Evolutionary conservation across 192 early-diverging fungal genomes (phyloP), one percentile per base, ranked within the genome.

Genomic region (Linnemannia hyalina): DNA sequence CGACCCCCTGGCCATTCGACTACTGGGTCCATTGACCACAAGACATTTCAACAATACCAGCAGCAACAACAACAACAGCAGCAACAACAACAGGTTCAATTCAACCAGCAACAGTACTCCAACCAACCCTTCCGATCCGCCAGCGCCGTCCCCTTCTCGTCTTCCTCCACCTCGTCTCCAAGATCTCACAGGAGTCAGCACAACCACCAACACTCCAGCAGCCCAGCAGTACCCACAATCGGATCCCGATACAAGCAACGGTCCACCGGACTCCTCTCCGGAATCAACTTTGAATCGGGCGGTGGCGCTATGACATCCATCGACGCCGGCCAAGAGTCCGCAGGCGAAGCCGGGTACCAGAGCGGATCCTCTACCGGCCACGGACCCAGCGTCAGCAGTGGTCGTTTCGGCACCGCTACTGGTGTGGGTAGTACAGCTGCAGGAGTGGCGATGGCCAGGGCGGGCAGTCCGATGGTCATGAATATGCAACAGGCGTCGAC

Each of bases 241-340:
- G 78, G 78, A 57, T 80, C 78, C 1, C 38, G 78, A 13, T 78
- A 81, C 42, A 86, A 86, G 52, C 84, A 86, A 20, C 84, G 84
- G 18, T 76, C 84, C 6, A 81, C 78, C 0, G 84, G 84, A 13
- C 20, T 86, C 6, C 41, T 86, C 23, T 81, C 79, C 0, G 84
- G 84, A 36, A 86, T 70, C 54, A 86, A 86, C 68, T 86, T 86
- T 38, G 84, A 78, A 18, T 65, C 8, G 22, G 84, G 84, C 36
- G 76, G 74, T 10, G 80, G 84, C n/a, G 84, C 84, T 32, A 86
- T 86, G 84, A 86, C 84, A n/a, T 72, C 75, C 1, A 32, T 86
- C 65, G 84, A 86, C 42, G 79, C 74, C 46, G 65, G n/a, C 16
- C 46, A 75, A 20, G 84, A 86, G 22, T 86, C 84, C 42, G 84